phyloP scores from a whole-genome alignment of 2,329 filamentous ascomycete species.

The Alternaria metachromatica region DNA sequence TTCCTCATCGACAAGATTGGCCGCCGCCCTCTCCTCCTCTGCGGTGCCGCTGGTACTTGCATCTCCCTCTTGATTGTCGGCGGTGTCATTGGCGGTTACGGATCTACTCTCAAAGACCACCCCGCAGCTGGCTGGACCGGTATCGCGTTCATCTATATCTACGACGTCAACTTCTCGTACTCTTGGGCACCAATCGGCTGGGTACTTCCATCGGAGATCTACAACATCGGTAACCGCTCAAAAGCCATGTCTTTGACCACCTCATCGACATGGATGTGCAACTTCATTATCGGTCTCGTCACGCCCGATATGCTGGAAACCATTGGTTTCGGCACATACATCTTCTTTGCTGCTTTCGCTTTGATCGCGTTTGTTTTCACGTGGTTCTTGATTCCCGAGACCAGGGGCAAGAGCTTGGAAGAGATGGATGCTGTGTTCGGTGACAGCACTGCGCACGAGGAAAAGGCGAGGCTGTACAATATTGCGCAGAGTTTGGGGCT shows the following conservation, averaged over 20 bases:
- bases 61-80: slow-evolving; percentile 75
- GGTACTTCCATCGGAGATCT: slow-evolving; percentile 77
- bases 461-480: slow-evolving; percentile 26
- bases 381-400: slow-evolving; percentile 69
- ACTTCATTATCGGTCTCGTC: slow-evolving; percentile 64
- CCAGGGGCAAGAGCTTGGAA: slow-evolving; percentile 79
- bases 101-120: slow-evolving; percentile 63
- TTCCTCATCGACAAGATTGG: slow-evolving; percentile 70
- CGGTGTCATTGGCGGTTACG: slow-evolving; percentile 69
- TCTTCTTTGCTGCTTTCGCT: slow-evolving; percentile 60
- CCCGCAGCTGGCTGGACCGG: slow-evolving; percentile 72
- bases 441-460: slow-evolving; percentile 71
- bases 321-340: slow-evolving; percentile 53
- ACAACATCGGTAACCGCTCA: slow-evolving; percentile 70
- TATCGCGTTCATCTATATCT: slow-evolving; percentile 67
- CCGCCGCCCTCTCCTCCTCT: slow-evolving; percentile 65
- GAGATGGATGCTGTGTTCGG: slow-evolving; percentile 86
- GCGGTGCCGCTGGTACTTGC: slow-evolving; percentile 73
- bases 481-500: slow-evolving; percentile 31
- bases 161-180: slow-evolving; percentile 62
- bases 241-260: slow-evolving; percentile 75
- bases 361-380: slow-evolving; percentile 53
- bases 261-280: slow-evolving; percentile 85
- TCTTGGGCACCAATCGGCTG: slow-evolving; percentile 76
- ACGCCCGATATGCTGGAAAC: slow-evolving; percentile 80